Evolutionary conservation across 2,329 filamentous ascomycete species (phyloP).

Genomic region (Aspergillus sp.): DNA sequence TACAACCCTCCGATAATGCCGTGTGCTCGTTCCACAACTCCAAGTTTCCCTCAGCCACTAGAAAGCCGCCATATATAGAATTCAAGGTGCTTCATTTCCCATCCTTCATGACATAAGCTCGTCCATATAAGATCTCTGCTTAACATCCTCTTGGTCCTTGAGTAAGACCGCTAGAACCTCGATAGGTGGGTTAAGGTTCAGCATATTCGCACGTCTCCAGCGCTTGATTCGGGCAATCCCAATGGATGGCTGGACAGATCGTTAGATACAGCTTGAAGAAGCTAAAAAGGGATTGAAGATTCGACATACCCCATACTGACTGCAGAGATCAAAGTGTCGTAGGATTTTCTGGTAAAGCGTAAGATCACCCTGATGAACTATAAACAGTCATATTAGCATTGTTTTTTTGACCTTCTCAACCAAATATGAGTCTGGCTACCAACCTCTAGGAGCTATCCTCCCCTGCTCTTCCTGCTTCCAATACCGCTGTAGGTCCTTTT

Average conservation of each 20-base stretch:
- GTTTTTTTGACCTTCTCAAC: neutral
- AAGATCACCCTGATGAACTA: conserved; percentile 69
- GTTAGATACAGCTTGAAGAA: conserved; percentile 1
- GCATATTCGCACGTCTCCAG: conserved; percentile 74
- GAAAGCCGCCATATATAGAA: neutral
- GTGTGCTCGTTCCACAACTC: conserved; percentile 5
- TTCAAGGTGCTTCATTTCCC: neutral
- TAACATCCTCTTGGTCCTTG: conserved; percentile 44
- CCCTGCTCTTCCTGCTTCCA: conserved; percentile 66
- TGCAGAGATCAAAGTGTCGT: conserved; percentile 84
- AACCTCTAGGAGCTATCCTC: conserved; percentile 54
- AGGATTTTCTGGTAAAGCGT: conserved; percentile 73
- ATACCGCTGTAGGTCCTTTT: conserved; percentile 65
- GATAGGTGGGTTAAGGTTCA: conserved; percentile 80
- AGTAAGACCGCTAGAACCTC: conserved; percentile 82
- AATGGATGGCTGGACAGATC: conserved; percentile 63
- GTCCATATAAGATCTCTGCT: conserved; percentile 59
- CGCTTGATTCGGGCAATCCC: conserved; percentile 73
- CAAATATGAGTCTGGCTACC: conserved; percentile 5
- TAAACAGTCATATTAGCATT: neutral
- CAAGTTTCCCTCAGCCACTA: neutral
- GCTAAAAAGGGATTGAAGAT: neutral
- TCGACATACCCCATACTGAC: conserved; percentile 77
- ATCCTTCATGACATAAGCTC: conserved; percentile 26
- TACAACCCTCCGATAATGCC: conserved; percentile 4